Evolutionary conservation across 495 filamentous ascomycete genomes (phyloP).

Genomic region (Aspergillus mulundensis): DNA sequence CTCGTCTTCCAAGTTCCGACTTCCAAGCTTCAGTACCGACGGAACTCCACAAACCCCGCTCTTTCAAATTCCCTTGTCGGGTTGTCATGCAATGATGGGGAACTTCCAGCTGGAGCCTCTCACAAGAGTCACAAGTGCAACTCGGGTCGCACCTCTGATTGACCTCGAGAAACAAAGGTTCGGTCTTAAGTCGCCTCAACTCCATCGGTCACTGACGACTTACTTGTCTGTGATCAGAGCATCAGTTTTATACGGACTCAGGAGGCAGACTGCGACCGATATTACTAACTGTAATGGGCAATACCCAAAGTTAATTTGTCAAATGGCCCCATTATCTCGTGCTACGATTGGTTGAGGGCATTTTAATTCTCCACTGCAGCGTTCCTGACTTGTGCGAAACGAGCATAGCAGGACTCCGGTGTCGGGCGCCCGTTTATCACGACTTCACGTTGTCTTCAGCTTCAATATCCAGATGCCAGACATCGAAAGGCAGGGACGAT

Average conservation of each 20-base stretch:
- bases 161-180: too few relatives aligned
- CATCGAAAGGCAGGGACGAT: background rate
- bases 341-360: conserved; percentile 16
- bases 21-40: background rate
- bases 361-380: conserved; percentile 25
- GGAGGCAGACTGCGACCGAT: background rate
- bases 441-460: background rate
- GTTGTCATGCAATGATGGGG: background rate
- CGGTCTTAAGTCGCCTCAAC: too few relatives aligned
- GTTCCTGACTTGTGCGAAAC: conserved; percentile 30
- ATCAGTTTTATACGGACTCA: too few relatives aligned
- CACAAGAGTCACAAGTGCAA: background rate
- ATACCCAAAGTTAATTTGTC: conserved; percentile 17
- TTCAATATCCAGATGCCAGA: background rate
- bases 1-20: background rate
- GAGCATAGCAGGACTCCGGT: conserved; percentile 4
- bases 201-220: too few relatives aligned
- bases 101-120: background rate
- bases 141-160: background rate
- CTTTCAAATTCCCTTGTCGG: background rate
- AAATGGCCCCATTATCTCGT: conserved; percentile 12
- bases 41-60: background rate
- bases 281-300: conserved; percentile 12
- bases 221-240: too few relatives aligned
- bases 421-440: background rate